Evolutionary conservation across 1,284 basidiomycete species (phyloP), one percentile per base, ranked within the genome.

Genomic region (Volvariella surrecta): DNA sequence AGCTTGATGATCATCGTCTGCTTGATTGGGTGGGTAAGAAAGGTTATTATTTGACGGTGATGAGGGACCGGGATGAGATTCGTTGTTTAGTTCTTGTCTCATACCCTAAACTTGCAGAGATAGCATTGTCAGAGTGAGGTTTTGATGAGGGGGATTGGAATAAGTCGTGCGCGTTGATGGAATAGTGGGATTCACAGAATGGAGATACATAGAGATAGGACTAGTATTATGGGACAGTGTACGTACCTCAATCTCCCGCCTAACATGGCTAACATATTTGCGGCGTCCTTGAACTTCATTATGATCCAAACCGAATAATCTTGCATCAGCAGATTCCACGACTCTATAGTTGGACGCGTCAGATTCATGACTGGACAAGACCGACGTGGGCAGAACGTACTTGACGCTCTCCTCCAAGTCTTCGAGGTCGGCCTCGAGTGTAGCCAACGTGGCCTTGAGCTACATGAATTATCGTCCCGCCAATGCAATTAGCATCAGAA

Each of bases 401-500:
- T 77, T 80, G 20, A 95, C 89, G 52, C 88, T 90, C 56, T 91
- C 89, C 43, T 93, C 90, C 16, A 95, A 63, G 55, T 91, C 90
- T 48, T 91, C 86, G 20, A 93, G 58, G 63, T 95, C 91, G 0
- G 85, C 80, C 56, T 91, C 87, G 22, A 95, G 65, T 0, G 82
- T 66, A 1, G 77, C 73, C 7, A 95, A 71, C 1, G 85, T 85
- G 0, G 79, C 79, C 58, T 81, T 81, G 40, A 94, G 66, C 79
- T 93, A 52, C 16, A n/a, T 15, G 8, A 35, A 15, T 15, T 15
- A 35, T 35, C 34, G 15, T 15, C 30, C 9, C 30, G 30, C 15
- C 30, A 31, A 31, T 9, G 30, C 9, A 31, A 16, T 19, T 19
- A 15, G 15, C 18, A 15, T 35, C 34, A 8, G 7, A 35, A 35